Evolutionary conservation across 805 yeast species (phyloP).

Genomic region (Yamadazyma nakazawae): DNA sequence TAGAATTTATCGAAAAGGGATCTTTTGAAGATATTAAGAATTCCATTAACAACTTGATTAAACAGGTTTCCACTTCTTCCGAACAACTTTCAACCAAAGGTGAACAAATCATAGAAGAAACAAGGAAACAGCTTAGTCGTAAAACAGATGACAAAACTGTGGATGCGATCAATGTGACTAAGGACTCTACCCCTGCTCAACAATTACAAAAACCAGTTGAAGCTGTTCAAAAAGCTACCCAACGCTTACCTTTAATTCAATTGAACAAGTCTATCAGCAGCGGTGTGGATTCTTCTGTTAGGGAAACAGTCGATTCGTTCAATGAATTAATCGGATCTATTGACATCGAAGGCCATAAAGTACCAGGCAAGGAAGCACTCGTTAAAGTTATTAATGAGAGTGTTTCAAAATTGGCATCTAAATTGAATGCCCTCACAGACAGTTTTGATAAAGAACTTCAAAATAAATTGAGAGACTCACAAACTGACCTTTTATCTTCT

Average conservation of each 20-base stretch:
- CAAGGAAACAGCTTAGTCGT: conserved; percentile 28
- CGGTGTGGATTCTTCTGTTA: conserved; percentile 31
- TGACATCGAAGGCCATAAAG: conserved; percentile 22
- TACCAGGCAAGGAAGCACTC: conserved; percentile 25
- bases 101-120: conserved; percentile 33
- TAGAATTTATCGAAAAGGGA: conserved; percentile 37
- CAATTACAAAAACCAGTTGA: conserved; percentile 43
- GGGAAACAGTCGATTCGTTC: conserved; percentile 35
- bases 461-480: conserved; percentile 31
- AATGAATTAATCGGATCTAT: conserved; percentile 36
- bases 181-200: conserved; percentile 32
- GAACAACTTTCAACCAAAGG: conserved; percentile 31
- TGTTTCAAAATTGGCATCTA: conserved; percentile 28
- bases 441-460: conserved; percentile 37
- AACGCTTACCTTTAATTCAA: conserved; percentile 33
- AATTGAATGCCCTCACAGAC: conserved; percentile 30
- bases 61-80: conserved; percentile 26
- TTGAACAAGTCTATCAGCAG: conserved; percentile 20
- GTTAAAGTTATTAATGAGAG: conserved; percentile 31
- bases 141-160: background rate
- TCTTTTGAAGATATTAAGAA: conserved; percentile 29
- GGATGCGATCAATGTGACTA: background rate
- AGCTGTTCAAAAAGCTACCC: conserved; percentile 26
- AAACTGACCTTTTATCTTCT: conserved; percentile 37
- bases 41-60: conserved; percentile 17